Percentiles rank a stretch among this genome's conserved stretches.
Conservation (phyloP, 2,329 filamentous ascomycete species). For the Colletotrichum theobromicola region DNA sequence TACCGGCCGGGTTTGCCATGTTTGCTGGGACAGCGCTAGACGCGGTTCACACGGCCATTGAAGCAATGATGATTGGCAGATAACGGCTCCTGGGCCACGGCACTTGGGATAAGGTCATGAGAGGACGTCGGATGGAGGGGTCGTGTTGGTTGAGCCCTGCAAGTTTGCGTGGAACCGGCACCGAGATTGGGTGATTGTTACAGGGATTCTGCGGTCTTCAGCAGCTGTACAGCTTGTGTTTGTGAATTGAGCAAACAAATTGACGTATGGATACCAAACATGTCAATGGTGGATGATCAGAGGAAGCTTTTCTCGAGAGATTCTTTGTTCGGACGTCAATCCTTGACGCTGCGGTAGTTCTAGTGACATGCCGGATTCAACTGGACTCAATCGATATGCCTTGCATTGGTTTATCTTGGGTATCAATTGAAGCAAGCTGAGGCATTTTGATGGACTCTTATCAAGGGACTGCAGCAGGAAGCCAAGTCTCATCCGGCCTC, state of each 20-base stretch:
- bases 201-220: background rate
- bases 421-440: background rate
- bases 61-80: background rate
- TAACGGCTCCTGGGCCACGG: background rate
- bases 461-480: background rate
- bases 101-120: background rate
- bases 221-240: background rate
- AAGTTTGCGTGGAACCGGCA: background rate
- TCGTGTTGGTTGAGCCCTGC: background rate
- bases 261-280: background rate
- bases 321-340: background rate
- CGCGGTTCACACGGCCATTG: background rate
- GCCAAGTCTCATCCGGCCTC: too few species aligned
- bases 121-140: background rate
- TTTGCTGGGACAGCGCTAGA: background rate
- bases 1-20: background rate
- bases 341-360: background rate
- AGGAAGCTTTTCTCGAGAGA: background rate
- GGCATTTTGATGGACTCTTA: background rate
- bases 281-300: rapidly evolving
- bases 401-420: background rate
- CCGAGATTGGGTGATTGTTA: background rate
- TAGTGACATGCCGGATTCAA: rapidly evolving
- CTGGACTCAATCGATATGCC: too few species aligned
- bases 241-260: background rate